A percentile compares a stretch with the other conserved stretches of the same genome.
Conservation (phyloP, 352 stramenopile genomes). For the Halophytophthora polymorphica region DNA sequence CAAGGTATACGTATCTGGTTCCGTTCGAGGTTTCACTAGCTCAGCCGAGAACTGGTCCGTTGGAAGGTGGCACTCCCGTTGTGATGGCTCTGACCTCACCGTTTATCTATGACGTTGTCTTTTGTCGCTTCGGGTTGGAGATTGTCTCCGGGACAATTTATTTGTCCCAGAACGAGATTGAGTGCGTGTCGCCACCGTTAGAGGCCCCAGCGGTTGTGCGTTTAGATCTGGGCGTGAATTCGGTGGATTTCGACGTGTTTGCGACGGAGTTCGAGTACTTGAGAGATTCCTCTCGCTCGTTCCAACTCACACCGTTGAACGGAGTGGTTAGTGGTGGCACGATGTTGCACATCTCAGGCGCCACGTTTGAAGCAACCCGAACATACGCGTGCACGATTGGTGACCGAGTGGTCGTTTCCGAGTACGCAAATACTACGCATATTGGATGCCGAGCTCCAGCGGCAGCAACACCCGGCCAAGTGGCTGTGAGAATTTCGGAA, state of each 20-base stretch:
- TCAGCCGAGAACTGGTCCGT: slow-evolving; percentile 43
- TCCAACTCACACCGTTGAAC: slow-evolving; percentile 35
- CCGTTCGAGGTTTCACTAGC: slow-evolving; percentile 33
- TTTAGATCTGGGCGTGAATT: slow-evolving; percentile 45
- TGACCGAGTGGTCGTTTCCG: slow-evolving; percentile 31
- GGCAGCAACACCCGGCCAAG: slow-evolving; percentile 20
- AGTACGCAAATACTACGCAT: slow-evolving; percentile 51
- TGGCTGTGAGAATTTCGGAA: slow-evolving; percentile 44
- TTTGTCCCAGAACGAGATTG: slow-evolving; percentile 12
- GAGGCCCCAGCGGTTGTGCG: slow-evolving; percentile 9
- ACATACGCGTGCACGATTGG: slow-evolving; percentile 60
- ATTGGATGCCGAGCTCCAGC: slow-evolving; percentile 55
- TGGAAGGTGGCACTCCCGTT: slow-evolving; percentile 56
- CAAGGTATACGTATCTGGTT: slow-evolving; percentile 44
- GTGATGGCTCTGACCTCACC: slow-evolving; percentile 21
- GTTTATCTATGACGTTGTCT: slow-evolving; percentile 26
- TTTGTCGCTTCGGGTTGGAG: slow-evolving; percentile 54
- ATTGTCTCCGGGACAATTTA: slow-evolving; percentile 26
- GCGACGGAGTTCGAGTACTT: slow-evolving; percentile 46
- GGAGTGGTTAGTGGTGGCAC: slow-evolving; percentile 53
- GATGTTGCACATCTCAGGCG: slow-evolving; percentile 41
- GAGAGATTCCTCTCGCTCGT: slow-evolving; percentile 15
- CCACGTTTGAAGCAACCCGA: slow-evolving; percentile 20
- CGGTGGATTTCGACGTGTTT: slow-evolving; percentile 48
- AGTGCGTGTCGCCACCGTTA: slow-evolving; percentile 22